phyloP scores from a whole-genome alignment of 805 yeast genomes.

The Cyberlindnera galapagoensis region DNA sequence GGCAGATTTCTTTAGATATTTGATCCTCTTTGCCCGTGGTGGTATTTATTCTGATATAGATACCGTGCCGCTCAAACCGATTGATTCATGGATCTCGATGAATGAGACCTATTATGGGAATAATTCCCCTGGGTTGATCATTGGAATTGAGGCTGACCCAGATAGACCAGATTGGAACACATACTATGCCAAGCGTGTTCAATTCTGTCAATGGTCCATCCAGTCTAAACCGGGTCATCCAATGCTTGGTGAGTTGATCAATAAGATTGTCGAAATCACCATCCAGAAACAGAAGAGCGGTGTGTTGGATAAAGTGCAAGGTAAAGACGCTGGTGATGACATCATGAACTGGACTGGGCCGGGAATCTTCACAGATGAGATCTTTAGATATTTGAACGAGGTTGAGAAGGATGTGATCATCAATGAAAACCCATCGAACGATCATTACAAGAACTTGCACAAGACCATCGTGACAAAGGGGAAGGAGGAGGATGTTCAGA shows the following conservation, averaged over 20 bases:
- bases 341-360: slow-evolving; percentile 97
- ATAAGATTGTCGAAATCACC: slow-evolving; percentile 73
- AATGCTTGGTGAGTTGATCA: slow-evolving; percentile 68
- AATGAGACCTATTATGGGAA: slow-evolving; percentile 21
- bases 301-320: slow-evolving; percentile 38
- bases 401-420: slow-evolving; percentile 9
- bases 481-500: slow-evolving; percentile 13
- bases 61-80: slow-evolving; percentile 67
- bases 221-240: slow-evolving; percentile 92
- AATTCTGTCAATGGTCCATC: slow-evolving; percentile 96
- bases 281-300: slow-evolving; percentile 45
- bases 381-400: slow-evolving; percentile 74
- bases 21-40: slow-evolving; percentile 73
- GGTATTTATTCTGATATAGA: slow-evolving; percentile 59
- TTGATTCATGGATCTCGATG: slow-evolving; percentile 67
- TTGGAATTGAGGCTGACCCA: slow-evolving; percentile 97
- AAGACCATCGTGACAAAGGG: too few species aligned
- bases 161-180: slow-evolving; percentile 91
- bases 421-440: slow-evolving; percentile 19
- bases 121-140: slow-evolving; percentile 60
- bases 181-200: slow-evolving; percentile 90
- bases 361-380: slow-evolving; percentile 84
- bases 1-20: slow-evolving; percentile 90
- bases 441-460: slow-evolving; percentile 25
- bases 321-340: slow-evolving; percentile 65